Conservation (phyloP, 1,284 basidiomycete species). For the Cutaneotrichosporon mucoides region DNA sequence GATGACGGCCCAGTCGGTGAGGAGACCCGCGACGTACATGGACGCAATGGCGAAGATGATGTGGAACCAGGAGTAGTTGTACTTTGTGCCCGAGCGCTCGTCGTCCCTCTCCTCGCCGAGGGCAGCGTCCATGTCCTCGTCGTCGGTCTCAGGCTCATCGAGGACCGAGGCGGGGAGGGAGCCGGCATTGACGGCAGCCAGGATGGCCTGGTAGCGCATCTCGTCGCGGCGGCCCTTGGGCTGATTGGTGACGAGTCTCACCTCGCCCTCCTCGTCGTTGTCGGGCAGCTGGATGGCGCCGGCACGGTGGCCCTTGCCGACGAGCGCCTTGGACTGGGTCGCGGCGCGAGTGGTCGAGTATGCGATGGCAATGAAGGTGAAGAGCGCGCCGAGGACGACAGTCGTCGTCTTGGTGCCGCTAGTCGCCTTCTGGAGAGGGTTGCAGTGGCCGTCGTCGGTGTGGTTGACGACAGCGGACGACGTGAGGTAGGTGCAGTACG, state of each 20-base stretch:
- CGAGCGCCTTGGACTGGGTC: slow-evolving; percentile 85
- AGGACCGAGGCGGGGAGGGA: slow-evolving; percentile 91
- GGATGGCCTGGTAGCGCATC: slow-evolving; percentile 87
- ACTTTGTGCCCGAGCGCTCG: slow-evolving; percentile 92
- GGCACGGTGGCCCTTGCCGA: slow-evolving; percentile 59
- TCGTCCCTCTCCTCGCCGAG: slow-evolving; percentile 79
- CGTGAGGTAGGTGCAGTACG: slow-evolving; percentile 94
- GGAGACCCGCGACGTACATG: slow-evolving; percentile 98
- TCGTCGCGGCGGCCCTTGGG: slow-evolving; percentile 74
- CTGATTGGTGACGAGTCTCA: slow-evolving; percentile 75
- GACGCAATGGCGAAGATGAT: slow-evolving; percentile 91
- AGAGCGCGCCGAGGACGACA: slow-evolving; percentile 83
- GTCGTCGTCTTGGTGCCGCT: slow-evolving; percentile 77
- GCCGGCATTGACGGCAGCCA: slow-evolving; percentile 95
- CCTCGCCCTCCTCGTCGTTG: slow-evolving; percentile 50
- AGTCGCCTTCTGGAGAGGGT: slow-evolving; percentile 63
- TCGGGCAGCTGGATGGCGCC: slow-evolving; percentile 59
- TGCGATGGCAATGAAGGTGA: slow-evolving; percentile 97
- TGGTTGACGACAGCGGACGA: slow-evolving; percentile 93
- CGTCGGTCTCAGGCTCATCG: slow-evolving; percentile 68
- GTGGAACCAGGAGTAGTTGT: slow-evolving; percentile 99
- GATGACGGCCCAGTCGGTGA: slow-evolving; percentile 83
- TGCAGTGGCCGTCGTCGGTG: slow-evolving; percentile 72
- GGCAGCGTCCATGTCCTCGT: slow-evolving; percentile 66
- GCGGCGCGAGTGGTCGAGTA: slow-evolving; percentile 95